phyloP scores from a whole-genome alignment of 192 early-diverging fungal genomes.

The Irineochytrium annulatum region DNA sequence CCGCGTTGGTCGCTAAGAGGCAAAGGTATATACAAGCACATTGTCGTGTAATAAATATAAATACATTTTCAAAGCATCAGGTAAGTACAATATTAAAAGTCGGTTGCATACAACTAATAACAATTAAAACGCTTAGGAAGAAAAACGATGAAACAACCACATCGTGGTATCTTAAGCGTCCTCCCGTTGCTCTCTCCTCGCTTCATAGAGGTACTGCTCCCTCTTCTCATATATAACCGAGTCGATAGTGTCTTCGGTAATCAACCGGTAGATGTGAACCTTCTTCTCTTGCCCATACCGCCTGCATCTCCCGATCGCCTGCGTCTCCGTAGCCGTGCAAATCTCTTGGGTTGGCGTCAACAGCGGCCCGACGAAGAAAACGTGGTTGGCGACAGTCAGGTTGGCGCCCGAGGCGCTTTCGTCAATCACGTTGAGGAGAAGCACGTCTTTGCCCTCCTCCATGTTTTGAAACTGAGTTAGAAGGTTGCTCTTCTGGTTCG shows the following conservation, averaged over 20 bases:
- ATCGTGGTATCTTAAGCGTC: no score
- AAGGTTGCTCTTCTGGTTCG: conserved; percentile 14
- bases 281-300: conserved; percentile 42
- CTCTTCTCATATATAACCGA: conserved; percentile 29
- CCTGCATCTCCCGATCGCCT: conserved; percentile 42
- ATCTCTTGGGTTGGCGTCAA: conserved; percentile 26
- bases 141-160: neutral
- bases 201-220: conserved; percentile 10
- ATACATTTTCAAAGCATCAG: no score
- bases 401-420: conserved; percentile 45
- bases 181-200: neutral
- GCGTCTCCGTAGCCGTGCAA: conserved; percentile 34
- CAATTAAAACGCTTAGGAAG: neutral
- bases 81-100: no score
- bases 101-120: neutral
- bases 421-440: conserved; percentile 38
- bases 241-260: conserved; percentile 36
- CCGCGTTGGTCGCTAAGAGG: no score
- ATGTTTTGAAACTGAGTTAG: conserved; percentile 31
- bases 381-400: conserved; percentile 44
- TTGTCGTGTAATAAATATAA: no score
- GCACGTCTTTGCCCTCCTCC: conserved; percentile 12
- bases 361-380: conserved; percentile 40
- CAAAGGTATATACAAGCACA: no score
- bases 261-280: conserved; percentile 35